A percentile compares a stretch with the other conserved stretches of the same genome.
phyloP scores from a whole-genome alignment of 176 grass and related monocot species.

The Carex scoparia region DNA sequence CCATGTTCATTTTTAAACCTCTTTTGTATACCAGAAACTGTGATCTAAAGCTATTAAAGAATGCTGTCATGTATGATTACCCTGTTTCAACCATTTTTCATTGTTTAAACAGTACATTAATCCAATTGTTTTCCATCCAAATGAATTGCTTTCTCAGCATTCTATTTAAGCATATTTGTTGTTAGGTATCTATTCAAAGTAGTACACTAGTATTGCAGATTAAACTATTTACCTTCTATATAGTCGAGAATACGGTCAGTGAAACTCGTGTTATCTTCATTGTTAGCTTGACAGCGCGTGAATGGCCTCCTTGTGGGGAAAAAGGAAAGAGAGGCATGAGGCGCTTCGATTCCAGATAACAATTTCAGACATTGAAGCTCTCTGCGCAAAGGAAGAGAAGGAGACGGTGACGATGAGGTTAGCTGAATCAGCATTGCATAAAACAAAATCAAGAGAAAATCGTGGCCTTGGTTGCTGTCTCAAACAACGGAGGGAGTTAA shows the following conservation, averaged over 20 bases:
- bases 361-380: not conserved
- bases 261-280: slow-evolving; percentile 78
- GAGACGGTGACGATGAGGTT: not conserved
- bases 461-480: not conserved
- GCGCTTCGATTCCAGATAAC: not conserved
- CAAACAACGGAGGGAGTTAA: not conserved
- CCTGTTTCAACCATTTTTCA: not conserved
- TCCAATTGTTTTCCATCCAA: not conserved
- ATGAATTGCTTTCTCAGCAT: not conserved
- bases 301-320: not conserved
- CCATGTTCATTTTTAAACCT: not conserved
- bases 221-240: slow-evolving; percentile 55
- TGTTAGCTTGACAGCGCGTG: slow-evolving; percentile 15
- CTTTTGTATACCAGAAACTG: not conserved
- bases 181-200: not conserved
- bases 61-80: not conserved
- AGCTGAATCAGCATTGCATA: slow-evolving; percentile 23
- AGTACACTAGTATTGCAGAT: too few species aligned
- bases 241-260: slow-evolving; percentile 84
- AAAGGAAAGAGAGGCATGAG: not conserved
- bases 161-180: not conserved
- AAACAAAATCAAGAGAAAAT: not conserved
- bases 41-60: not conserved
- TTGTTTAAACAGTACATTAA: not conserved
- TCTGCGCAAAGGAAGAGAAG: not conserved